Conservation (phyloP, 306 rosid species). For the Prunus armeniaca region DNA sequence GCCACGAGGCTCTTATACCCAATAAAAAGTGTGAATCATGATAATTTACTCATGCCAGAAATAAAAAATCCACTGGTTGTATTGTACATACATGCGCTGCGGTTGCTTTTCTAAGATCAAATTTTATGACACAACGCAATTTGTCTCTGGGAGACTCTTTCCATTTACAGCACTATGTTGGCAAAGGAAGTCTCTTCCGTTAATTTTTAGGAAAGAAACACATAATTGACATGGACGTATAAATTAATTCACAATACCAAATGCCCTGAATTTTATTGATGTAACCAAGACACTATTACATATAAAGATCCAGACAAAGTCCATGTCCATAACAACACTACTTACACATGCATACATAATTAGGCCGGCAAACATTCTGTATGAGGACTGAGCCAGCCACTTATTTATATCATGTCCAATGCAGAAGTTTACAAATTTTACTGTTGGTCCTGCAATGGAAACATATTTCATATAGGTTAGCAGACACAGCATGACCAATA, state of each 20-base stretch:
- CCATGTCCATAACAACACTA: neutral
- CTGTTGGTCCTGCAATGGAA: slow-evolving; percentile 39
- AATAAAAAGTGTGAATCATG: no score
- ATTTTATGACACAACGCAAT: no score
- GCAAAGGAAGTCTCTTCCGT: no score
- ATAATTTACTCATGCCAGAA: no score
- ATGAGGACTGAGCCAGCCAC: neutral
- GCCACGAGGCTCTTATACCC: no score
- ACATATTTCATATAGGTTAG: neutral
- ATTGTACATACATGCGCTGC: no score
- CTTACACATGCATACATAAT: neutral
- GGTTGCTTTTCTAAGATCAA: no score
- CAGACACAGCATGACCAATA: neutral
- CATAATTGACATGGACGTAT: no score
- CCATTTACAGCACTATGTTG: no score
- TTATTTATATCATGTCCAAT: neutral
- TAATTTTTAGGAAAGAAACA: no score
- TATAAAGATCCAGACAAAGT: neutral
- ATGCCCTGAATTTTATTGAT: neutral
- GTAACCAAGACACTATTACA: neutral
- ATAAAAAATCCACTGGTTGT: no score
- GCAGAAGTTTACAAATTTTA: slow-evolving; percentile 22
- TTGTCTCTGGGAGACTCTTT: no score
- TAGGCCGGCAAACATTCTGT: neutral
- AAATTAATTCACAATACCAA: neutral